Conservation (phyloP, 1,284 basidiomycete genomes). For the Tylopilus orsonianus region DNA sequence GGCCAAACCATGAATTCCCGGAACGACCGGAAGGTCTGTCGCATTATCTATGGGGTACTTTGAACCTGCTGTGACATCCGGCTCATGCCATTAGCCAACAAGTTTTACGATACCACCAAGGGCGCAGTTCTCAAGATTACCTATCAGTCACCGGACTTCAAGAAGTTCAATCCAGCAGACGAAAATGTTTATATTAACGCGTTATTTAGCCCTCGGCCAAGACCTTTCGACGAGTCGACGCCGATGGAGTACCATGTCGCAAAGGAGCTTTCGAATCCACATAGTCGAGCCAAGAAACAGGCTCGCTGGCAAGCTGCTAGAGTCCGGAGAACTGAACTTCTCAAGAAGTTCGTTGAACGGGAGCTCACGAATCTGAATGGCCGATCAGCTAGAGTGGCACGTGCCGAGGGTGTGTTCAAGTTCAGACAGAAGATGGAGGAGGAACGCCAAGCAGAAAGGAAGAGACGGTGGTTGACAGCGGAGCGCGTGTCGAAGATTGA, state of each 20-base stretch:
- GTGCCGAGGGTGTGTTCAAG: slow-evolving; percentile 70
- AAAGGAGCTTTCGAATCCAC: slow-evolving; percentile 74
- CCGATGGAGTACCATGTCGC: slow-evolving; percentile 65
- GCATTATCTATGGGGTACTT: not conserved
- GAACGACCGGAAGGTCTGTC: slow-evolving; percentile 49
- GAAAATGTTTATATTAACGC: slow-evolving; percentile 61
- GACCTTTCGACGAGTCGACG: slow-evolving; percentile 46
- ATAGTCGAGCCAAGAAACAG: slow-evolving; percentile 77
- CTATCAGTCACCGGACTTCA: slow-evolving; percentile 59
- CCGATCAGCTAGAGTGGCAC: slow-evolving; percentile 56
- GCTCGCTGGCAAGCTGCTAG: slow-evolving; percentile 65
- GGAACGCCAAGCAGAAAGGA: slow-evolving; percentile 58
- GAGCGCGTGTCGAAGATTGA: slow-evolving; percentile 44
- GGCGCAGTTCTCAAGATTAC: slow-evolving; percentile 63
- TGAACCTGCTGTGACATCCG: slow-evolving; percentile 11
- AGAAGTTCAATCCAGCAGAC: slow-evolving; percentile 37
- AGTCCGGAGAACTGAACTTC: slow-evolving; percentile 45
- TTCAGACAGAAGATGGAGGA: slow-evolving; percentile 61
- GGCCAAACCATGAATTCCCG: slow-evolving; percentile 56
- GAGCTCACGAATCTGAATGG: slow-evolving; percentile 59
- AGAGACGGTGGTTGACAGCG: slow-evolving; percentile 54
- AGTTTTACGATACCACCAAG: slow-evolving; percentile 56
- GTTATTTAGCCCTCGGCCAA: slow-evolving; percentile 46
- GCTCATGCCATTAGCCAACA: slow-evolving; percentile 38
- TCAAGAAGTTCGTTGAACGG: slow-evolving; percentile 51